Base-by-base conservation (phyloP, 495 filamentous ascomycete genomes). In the Penicillium argentinense region DNA sequence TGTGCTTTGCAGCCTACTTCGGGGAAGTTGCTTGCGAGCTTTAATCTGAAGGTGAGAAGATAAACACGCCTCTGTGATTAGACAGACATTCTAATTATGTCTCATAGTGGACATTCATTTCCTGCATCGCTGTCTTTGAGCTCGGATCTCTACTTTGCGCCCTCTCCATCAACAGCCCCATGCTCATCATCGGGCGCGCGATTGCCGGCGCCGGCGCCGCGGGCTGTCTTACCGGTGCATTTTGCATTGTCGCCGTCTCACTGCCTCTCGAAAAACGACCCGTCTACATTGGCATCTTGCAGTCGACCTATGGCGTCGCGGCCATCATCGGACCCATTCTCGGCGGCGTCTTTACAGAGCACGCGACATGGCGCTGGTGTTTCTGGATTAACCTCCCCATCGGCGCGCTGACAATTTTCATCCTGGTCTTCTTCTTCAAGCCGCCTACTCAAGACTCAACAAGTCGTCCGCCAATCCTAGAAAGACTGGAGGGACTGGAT, bases 311-410 rank as follows among this genome's bases (percentile, higher is more conserved):
- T 22, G 50, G 49, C 12, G 33, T 61, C 13, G 51, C 49, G 1
- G 48, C 52, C 1, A 51, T 62, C 5, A 36, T 83, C 29, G 84
- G 82, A 8, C 84, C 84, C 3, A 61, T 88, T 0, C 61, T 72
- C 2, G 67, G 67, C 21, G 70, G 66, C 22, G 60, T 57, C 6
- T 60, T 75, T 9, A 67, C 68, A 2, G 40, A 64, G 13, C 62
- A 78, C 25, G 63, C 79, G 2, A 81, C 79, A 0, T 90, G 87
- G 87, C 70, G 87, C 39, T 90, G 85, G 86, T 90, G 85, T 56
- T 89, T 89, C 63, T 88, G 77, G 61, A 85, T 85, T 47, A 82
- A 64, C 42, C 59, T 85, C 19, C 81, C 82, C 14, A 68, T 84
- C 22, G 80, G 82, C 17, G 81, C 69, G 9, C 38, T 77, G 7